These are phyloP conservation scores for Colletotrichum lupini DNA, from an alignment of 2,329 filamentous ascomycete genomes.

Conservation along the genomic window DNA sequence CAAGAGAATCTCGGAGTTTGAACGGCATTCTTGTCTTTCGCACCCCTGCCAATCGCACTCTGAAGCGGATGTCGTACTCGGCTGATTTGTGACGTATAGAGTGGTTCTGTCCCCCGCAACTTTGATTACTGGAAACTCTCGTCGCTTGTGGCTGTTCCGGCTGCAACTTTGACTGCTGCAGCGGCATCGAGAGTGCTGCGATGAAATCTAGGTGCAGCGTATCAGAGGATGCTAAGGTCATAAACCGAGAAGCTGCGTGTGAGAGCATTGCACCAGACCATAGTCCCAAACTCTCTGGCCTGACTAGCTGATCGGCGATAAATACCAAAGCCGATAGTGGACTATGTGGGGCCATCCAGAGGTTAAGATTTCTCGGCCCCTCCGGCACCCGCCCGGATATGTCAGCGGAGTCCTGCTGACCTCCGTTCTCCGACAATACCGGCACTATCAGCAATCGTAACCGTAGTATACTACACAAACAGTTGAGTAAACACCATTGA, in stretches of 20 bases:
- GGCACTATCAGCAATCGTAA: neutral
- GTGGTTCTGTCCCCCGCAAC: slow-evolving; percentile 27
- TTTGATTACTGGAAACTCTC: slow-evolving; percentile 1
- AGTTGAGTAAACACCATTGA: neutral
- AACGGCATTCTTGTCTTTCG: neutral
- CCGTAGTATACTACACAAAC: neutral
- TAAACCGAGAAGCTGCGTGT: neutral
- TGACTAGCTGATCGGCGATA: neutral
- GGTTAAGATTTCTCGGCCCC: neutral
- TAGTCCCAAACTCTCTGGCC: neutral
- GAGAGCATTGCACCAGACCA: neutral
- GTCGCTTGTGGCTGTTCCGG: neutral
- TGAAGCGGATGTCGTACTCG: slow-evolving; percentile 5
- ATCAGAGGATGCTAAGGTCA: no score
- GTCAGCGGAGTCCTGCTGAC: neutral
- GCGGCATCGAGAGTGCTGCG: neutral
- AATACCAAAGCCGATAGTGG: neutral
- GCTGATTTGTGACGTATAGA: slow-evolving; percentile 16
- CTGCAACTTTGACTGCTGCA: neutral
- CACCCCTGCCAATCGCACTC: slow-evolving; percentile 7
- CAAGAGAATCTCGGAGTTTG: neutral
- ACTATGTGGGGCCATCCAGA: neutral
- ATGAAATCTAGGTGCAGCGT: neutral
- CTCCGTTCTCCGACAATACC: neutral
- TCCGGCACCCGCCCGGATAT: neutral